These are phyloP conservation scores for Plantago lanceolata DNA, from an alignment of 305 asterid genomes.

Conservation along the genomic window DNA sequence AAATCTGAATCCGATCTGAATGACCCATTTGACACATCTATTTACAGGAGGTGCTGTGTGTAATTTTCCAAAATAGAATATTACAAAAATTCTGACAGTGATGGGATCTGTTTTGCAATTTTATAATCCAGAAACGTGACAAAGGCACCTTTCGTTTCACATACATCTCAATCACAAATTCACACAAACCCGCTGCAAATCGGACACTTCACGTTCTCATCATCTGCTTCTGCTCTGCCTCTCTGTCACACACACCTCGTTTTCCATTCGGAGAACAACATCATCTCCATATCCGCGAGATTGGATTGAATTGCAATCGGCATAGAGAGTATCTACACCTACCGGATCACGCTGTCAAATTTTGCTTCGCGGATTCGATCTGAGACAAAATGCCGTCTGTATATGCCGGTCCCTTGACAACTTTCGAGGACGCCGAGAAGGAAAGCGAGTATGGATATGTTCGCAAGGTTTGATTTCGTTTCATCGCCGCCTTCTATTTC, in stretches of 20 bases:
- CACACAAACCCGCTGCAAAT: constrained; percentile 8
- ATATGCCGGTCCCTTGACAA: constrained; percentile 52
- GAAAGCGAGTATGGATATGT: constrained; percentile 76
- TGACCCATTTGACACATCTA: too few species aligned
- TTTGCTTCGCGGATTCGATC: constrained; percentile 17
- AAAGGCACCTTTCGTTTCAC: too few species aligned
- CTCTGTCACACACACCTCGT: constrained; percentile 2
- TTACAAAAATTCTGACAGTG: too few species aligned
- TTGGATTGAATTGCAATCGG: constrained; percentile 19
- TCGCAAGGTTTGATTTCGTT: constrained; percentile 43
- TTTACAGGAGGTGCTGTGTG: too few species aligned
- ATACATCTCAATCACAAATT: too few species aligned
- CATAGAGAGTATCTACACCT: background rate
- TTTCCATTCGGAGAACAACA: background rate
- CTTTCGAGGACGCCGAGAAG: constrained; percentile 70
- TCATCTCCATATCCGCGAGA: constrained; percentile 21
- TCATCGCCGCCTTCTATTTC: background rate
- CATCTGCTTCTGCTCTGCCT: background rate
- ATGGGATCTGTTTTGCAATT: too few species aligned
- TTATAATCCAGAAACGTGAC: too few species aligned
- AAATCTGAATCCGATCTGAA: too few species aligned
- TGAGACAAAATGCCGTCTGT: constrained; percentile 43
- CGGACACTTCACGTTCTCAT: constrained; percentile 38
- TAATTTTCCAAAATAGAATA: too few species aligned
- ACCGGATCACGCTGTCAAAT: constrained; percentile 1